These are phyloP conservation scores for Diophrys appendiculata DNA, from an alignment of 73 alveolate species.

Conservation along the genomic window DNA sequence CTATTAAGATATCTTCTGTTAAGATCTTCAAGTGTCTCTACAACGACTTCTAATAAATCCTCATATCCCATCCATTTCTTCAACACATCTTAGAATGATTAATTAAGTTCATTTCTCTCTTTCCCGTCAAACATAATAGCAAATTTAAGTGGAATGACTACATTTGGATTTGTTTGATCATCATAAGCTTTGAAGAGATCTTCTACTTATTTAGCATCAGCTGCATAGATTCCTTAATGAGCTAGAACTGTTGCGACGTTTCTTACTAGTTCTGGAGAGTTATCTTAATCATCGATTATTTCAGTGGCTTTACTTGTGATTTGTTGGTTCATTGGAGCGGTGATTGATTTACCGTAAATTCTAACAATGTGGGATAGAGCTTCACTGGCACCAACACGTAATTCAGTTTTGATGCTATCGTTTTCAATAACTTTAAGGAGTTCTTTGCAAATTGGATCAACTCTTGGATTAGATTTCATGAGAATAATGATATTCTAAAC, in stretches of 20 bases:
- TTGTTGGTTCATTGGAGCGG: slow-evolving; percentile 26
- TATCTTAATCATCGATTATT: too few relatives aligned
- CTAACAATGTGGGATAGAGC: slow-evolving; percentile 29
- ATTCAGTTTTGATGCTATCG: slow-evolving; percentile 23
- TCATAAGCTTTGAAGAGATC: background rate
- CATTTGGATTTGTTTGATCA: background rate
- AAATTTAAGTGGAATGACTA: background rate
- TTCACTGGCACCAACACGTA: slow-evolving; percentile 39
- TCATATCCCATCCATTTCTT: background rate
- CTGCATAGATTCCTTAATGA: background rate
- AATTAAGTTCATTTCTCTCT: background rate
- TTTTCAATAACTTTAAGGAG: slow-evolving; percentile 39
- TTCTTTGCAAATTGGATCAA: slow-evolving; percentile 52
- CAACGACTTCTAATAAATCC: background rate
- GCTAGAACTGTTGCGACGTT: background rate
- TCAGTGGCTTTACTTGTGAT: slow-evolving; percentile 14
- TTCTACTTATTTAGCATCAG: background rate
- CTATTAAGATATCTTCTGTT: background rate
- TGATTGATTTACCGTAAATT: slow-evolving; percentile 38
- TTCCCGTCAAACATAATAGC: background rate
- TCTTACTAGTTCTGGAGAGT: too few relatives aligned
- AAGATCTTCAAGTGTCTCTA: background rate
- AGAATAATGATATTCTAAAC: slow-evolving; percentile 20
- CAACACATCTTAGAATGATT: background rate
- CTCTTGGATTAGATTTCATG: slow-evolving; percentile 39